Percentiles rank a stretch among this genome's conserved stretches.
Conservation (phyloP, 371 early-diverging fungal species). For the Capillidium rhysosporum region DNA sequence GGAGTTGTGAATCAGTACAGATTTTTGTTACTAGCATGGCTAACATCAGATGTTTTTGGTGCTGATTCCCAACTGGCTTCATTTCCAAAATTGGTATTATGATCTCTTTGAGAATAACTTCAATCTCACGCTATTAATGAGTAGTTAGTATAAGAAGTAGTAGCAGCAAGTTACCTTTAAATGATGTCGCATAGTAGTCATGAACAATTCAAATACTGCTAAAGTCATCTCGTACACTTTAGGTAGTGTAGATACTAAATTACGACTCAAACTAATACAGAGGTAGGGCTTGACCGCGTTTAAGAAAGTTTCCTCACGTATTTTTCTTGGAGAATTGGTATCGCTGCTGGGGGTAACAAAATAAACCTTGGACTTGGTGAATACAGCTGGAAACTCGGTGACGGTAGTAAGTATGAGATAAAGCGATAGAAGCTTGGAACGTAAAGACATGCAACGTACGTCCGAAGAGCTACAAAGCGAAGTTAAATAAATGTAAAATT, state of each 20-base stretch:
- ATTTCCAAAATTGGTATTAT: conserved; percentile 47
- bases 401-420: conserved; percentile 22
- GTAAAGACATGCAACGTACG: conserved; percentile 28
- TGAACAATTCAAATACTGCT: conserved; percentile 55
- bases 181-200: conserved; percentile 41
- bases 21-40: conserved; percentile 21
- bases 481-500: conserved; percentile 10
- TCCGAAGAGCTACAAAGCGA: conserved; percentile 12
- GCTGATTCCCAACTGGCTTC: conserved; percentile 13
- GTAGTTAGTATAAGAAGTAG: background rate
- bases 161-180: conserved; percentile 21
- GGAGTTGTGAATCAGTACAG: conserved; percentile 54
- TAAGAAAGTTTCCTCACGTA: conserved; percentile 22
- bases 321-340: background rate
- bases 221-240: conserved; percentile 68
- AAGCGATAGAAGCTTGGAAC: conserved; percentile 38
- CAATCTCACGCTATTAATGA: conserved; percentile 29
- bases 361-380: conserved; percentile 20
- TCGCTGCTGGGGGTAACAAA: conserved; percentile 7
- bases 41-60: conserved; percentile 18
- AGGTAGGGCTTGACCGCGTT: conserved; percentile 41
- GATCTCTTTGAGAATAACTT: conserved; percentile 56
- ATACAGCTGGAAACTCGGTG: conserved; percentile 19
- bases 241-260: conserved; percentile 36
- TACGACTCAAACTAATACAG: conserved; percentile 36